A percentile compares a stretch with the other conserved stretches of the same genome.
phyloP scores from a whole-genome alignment of 441 rosid genomes.

The Arabidopsis lyrata region DNA sequence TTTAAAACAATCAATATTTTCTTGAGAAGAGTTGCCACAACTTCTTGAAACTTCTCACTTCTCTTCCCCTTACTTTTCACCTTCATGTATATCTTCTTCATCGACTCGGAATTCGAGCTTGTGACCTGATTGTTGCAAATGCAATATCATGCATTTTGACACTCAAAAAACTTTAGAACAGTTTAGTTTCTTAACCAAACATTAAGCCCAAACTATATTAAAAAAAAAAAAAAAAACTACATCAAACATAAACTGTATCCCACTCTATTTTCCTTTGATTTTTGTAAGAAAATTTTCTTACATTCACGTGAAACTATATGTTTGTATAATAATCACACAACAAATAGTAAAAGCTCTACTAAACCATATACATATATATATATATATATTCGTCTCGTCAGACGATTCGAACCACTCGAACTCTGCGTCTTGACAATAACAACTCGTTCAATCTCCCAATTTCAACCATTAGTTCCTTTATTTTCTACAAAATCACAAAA shows the following conservation, averaged over 20 bases:
- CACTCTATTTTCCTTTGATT: neutral
- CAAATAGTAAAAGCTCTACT: neutral
- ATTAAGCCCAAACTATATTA: neutral
- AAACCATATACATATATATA: neutral
- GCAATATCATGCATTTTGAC: too few species aligned
- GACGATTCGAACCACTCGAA: conserved; percentile 59
- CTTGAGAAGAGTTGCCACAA: too few species aligned
- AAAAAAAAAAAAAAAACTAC: neutral
- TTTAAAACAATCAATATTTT: too few species aligned
- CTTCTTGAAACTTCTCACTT: too few species aligned
- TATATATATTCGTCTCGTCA: conserved; percentile 24
- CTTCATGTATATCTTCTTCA: too few species aligned
- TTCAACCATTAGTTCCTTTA: conserved; percentile 57
- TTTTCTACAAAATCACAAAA: conserved; percentile 54
- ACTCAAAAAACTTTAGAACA: too few species aligned
- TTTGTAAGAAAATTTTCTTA: conserved; percentile 7
- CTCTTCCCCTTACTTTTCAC: too few species aligned
- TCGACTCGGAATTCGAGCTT: too few species aligned
- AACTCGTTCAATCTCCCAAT: conserved; percentile 58
- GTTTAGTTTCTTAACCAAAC: too few species aligned
- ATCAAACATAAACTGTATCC: neutral
- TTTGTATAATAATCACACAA: conserved; percentile 21
- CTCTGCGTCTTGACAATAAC: conserved; percentile 53
- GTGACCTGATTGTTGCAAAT: too few species aligned
- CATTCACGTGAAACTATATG: neutral